A percentile compares a stretch with the other conserved stretches of the same genome.
Evolutionary conservation across 805 yeast genomes (phyloP).

Genomic region (Clavispora santaluciae): DNA sequence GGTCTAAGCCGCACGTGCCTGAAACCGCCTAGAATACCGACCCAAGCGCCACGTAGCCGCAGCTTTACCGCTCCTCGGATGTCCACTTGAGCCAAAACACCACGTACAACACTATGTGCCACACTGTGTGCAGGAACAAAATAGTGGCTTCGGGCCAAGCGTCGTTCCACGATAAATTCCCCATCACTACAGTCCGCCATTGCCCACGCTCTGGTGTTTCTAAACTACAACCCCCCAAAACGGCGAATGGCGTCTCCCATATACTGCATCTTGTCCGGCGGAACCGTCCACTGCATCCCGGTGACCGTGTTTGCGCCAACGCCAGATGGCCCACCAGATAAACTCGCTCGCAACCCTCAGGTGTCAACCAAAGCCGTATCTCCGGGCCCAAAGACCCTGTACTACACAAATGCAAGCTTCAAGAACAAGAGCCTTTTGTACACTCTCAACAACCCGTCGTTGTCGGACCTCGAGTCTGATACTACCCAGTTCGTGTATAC

Average conservation of each 20-base stretch:
- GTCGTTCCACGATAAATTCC: no score
- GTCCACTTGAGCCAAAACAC: no score
- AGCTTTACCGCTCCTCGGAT: no score
- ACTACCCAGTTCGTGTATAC: background rate
- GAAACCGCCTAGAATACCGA: no score
- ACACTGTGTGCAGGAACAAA: no score
- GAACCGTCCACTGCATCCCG: constrained; percentile 24
- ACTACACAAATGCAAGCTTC: constrained; percentile 1
- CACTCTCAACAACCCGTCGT: constrained; percentile 33
- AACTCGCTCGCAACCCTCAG: constrained; percentile 7
- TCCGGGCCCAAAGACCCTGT: background rate
- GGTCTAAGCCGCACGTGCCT: no score
- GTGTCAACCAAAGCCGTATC: background rate
- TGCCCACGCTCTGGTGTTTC: background rate
- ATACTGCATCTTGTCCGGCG: constrained; percentile 22
- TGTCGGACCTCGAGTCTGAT: constrained; percentile 31
- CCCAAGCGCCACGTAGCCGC: no score
- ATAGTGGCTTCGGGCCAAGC: no score
- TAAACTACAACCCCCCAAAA: background rate
- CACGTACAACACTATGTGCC: no score
- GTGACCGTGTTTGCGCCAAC: constrained; percentile 13
- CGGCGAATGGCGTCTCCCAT: constrained; percentile 16
- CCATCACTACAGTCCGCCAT: no score
- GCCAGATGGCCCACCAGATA: constrained; percentile 6
- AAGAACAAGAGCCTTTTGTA: constrained; percentile 28